Percentiles rank a stretch among this genome's conserved stretches.
These are phyloP conservation scores for Mucor circinelloides DNA, from an alignment of 371 early-diverging fungal genomes.

Conservation along the genomic window DNA sequence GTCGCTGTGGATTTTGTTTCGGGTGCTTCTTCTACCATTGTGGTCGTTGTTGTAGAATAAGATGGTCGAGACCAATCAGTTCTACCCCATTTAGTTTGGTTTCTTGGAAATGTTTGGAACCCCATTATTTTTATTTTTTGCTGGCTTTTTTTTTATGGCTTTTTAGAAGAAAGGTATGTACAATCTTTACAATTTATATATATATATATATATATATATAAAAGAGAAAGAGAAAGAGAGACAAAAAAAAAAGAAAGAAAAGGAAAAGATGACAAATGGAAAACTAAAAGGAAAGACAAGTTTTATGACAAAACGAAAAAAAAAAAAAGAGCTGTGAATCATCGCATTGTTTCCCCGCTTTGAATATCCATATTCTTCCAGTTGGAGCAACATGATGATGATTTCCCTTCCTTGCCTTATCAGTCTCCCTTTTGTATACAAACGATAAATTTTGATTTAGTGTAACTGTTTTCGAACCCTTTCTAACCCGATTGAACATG, in stretches of 20 bases:
- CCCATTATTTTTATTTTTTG: constrained; percentile 7
- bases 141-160: neutral
- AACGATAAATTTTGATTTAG: constrained; percentile 1
- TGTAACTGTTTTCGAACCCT: neutral
- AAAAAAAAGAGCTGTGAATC: neutral
- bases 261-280: constrained; percentile 7
- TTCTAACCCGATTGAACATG: neutral
- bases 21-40: neutral
- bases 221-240: neutral
- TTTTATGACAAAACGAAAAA: neutral
- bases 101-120: constrained; percentile 27
- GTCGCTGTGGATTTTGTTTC: neutral
- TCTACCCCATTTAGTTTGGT: constrained; percentile 11
- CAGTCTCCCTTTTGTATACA: neutral
- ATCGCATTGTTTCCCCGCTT: constrained; percentile 3
- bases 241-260: neutral
- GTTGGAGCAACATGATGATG: neutral
- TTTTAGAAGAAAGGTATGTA: neutral
- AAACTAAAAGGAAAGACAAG: neutral
- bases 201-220: no score
- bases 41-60: neutral
- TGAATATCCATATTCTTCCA: neutral
- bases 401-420: neutral
- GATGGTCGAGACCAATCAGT: constrained; percentile 15
- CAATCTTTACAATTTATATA: no score